Evolutionary conservation across 768 basidiomycete genomes (phyloP), one percentile per base, ranked within the genome.

Genomic region (Phylloporus scabripes): DNA sequence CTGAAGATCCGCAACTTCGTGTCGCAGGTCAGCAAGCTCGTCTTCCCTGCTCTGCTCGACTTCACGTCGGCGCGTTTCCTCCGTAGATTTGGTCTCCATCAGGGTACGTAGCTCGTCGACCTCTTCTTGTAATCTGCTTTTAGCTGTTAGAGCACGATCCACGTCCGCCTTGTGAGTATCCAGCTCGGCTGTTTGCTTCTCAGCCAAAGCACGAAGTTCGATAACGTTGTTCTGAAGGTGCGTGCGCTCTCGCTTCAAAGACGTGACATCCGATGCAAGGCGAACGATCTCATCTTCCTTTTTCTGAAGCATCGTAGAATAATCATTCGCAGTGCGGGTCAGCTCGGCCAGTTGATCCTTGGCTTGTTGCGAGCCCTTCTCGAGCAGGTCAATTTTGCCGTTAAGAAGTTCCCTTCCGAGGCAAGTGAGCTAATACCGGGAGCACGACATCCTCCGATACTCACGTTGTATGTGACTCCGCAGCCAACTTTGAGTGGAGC

Each of bases 1-100:
- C 39, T 87, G 85, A 26, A 90, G 68, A 34, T 75, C 74, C 17
- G 63, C 60, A 18, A 79, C 77, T 58, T 91, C 83, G 9, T 62
- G 60, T 18, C 93, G 83, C 6, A 99, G 73, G 26, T 82, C 75
- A 0, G 69, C 65, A 10, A 97, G 80, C 66, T 99, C 95, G 39
- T 80, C 74, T 55, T 97, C 93, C 59, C 85, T 90, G 67, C 87
- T 86, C 66, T 83, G 85, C 64, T 92, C 90, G 0, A 83, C 91
- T 61, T 96, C 89, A 29, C 76, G 78, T 15, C 89, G 80, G 26
- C 85, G 83, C 8, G 80, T 85, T 59, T 92, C 93, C 64, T 97
- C 93, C 21, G 82, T 84, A 0, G 84, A 79, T 65, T 92, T 96
- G 1, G 88, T 87, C 40, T 85, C 83, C 71, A 96, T 79, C 12